These are phyloP conservation scores for Coemansia sp. DNA, from an alignment of 192 early-diverging fungal genomes.

Conservation along the genomic window DNA sequence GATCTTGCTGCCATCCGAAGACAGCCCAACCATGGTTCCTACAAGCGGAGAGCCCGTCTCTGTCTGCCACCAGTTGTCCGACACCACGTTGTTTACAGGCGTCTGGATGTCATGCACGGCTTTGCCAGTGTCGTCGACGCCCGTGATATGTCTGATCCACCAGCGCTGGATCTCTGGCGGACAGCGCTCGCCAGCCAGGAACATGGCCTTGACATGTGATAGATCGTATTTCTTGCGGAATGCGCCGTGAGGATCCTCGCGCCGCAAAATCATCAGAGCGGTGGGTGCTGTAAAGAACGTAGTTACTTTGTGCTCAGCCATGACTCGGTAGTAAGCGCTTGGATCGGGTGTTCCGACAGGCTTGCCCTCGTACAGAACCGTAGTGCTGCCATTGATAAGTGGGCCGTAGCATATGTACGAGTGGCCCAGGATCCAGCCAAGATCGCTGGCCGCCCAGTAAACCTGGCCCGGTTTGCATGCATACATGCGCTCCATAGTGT, in stretches of 20 bases:
- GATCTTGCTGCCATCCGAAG: slow-evolving; percentile 25
- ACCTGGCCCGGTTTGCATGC: slow-evolving; percentile 69
- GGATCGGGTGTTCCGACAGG: slow-evolving; percentile 80
- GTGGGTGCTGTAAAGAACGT: slow-evolving; percentile 85
- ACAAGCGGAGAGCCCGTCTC: slow-evolving; percentile 78
- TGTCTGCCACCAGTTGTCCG: slow-evolving; percentile 83
- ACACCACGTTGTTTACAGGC: slow-evolving; percentile 52
- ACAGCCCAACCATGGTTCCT: slow-evolving; percentile 59
- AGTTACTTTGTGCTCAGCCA: slow-evolving; percentile 75
- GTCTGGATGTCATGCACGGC: slow-evolving; percentile 8
- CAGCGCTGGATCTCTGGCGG: slow-evolving; percentile 75
- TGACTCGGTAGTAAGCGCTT: slow-evolving; percentile 74
- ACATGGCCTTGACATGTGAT: slow-evolving; percentile 64
- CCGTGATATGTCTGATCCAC: slow-evolving; percentile 42
- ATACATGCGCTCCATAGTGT: slow-evolving; percentile 72
- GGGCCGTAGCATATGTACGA: slow-evolving; percentile 83
- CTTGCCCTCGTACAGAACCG: slow-evolving; percentile 88
- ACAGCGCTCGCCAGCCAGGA: slow-evolving; percentile 81
- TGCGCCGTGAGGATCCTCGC: slow-evolving; percentile 72
- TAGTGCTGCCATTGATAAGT: slow-evolving; percentile 74
- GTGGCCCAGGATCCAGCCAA: slow-evolving; percentile 89
- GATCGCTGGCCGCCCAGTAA: slow-evolving; percentile 79
- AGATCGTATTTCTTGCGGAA: slow-evolving; percentile 63
- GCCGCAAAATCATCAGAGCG: slow-evolving; percentile 73
- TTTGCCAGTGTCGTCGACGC: slow-evolving; percentile 27